Base-by-base conservation (phyloP, 768 basidiomycete genomes). In the Termitomyces titanicus region DNA sequence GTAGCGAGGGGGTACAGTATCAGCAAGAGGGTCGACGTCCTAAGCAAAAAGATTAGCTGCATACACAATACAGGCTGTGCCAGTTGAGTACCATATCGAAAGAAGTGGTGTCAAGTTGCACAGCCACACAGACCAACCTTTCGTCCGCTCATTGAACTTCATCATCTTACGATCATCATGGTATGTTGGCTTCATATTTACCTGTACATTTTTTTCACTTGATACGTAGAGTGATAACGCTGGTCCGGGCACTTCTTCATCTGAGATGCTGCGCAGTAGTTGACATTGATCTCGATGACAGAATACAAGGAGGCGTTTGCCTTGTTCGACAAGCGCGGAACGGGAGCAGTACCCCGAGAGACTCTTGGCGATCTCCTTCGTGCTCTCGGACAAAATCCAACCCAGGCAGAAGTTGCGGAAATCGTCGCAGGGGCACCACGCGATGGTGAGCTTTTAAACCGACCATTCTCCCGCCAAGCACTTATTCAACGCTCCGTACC, bases 221-320 rank as follows among this genome's bases (percentile, higher is more conserved):
- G 0, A 15, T 25, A 43, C 5, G 3, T 47, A 72, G 74, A 73
- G 74, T 61, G 74, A 74, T 59, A 76, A 75, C 66, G 71, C 74
- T 64, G 74, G 73, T 72, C 25, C 53, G 66, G 42, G 13, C 22
- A 22, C 45, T 38, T 29, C 38, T 42, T 27, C 39, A 22, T 37
- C 15, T 6, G 4, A 15, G 22, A 25, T 24, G 18, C 18, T 57
- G 37, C 22, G 8, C 20, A 43, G 25, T 29, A 8, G 34, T 25
- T 57, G 24, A 49, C 17, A n/a, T 51, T 33, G 24, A 53, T 43
- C 50, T 27, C 20, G 42, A 13, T 47, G 40, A n/a, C 73, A 92
- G 94, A 95, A 73, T 95, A 95, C 79, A 92, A 93, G 66, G 94
- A 98, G 72, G 95, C 95, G 2, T 98, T 98, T 65, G 94, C 97